These are phyloP conservation scores for Leccinum subtestaceum DNA, from an alignment of 768 basidiomycete species.

Conservation along the genomic window DNA sequence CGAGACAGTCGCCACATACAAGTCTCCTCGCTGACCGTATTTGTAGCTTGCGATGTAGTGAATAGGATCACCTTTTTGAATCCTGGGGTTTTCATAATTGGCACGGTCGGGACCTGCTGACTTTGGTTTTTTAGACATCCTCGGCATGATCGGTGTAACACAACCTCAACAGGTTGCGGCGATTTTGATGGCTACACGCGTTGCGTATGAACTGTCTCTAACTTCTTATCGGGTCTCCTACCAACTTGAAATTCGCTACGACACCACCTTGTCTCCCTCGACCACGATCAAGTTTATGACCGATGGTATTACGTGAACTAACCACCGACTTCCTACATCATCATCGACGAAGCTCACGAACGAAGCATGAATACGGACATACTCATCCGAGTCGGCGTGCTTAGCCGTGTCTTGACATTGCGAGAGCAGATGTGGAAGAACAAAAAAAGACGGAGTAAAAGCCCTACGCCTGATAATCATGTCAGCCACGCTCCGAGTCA, in stretches of 20 bases:
- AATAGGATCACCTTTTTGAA: too few species aligned
- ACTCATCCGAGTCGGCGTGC: slow-evolving; percentile 72
- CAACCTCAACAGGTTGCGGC: slow-evolving; percentile 98
- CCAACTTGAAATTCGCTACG: slow-evolving; percentile 83
- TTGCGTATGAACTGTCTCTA: slow-evolving; percentile 86
- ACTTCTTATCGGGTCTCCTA: slow-evolving; percentile 84
- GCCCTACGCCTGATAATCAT: slow-evolving; percentile 94
- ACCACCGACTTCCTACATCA: slow-evolving; percentile 89
- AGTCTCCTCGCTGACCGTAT: neutral
- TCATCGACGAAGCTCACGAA: slow-evolving; percentile 98
- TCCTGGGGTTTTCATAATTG: too few species aligned
- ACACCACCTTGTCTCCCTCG: slow-evolving; percentile 83
- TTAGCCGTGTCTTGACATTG: slow-evolving; percentile 89
- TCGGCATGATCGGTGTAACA: slow-evolving; percentile 97
- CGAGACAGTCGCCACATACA: neutral
- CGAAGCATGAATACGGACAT: slow-evolving; percentile 98
- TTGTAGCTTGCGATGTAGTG: too few species aligned
- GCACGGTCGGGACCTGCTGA: neutral
- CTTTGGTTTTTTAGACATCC: slow-evolving; percentile 64
- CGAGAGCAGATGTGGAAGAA: slow-evolving; percentile 88
- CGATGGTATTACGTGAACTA: slow-evolving; percentile 93
- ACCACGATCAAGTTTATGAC: slow-evolving; percentile 99
- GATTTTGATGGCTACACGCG: slow-evolving; percentile 91
- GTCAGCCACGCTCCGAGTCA: slow-evolving; percentile 95
- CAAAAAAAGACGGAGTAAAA: slow-evolving; percentile 65